Base-by-base conservation (phyloP, 208 protist species). In the Crithidia thermophila region DNA sequence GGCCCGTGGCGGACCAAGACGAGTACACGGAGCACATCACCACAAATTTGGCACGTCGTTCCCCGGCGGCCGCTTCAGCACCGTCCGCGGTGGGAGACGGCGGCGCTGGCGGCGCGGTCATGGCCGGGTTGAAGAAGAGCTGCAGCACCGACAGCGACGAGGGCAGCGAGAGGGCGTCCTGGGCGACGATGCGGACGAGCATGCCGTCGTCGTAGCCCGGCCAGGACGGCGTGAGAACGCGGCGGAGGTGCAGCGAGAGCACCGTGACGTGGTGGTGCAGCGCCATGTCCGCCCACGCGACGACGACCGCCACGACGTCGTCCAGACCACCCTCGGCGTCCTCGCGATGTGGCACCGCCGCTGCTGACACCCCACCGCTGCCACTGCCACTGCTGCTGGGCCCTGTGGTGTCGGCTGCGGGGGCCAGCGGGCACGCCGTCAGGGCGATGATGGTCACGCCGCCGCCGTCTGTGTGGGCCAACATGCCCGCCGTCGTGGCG, bases 111-210 rank as follows among this genome's bases (percentile, higher is more conserved):
- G 45, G 2, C 3, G 52, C 55, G n/a, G 63, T 60, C 30, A 62
- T 52, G 11, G 39, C 56, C 6, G 31, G 55, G 43, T 61, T 46
- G 47, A 65, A 55, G 33, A 85, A 84, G n/a, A 81, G 67, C 14
- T 72, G 73, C 33, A 79, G 73, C 3, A 80, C 63, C 18, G 36
- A 52, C 33, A 67, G 62, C 43, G 20, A 31, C 1, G 67, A 37
- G 13, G 27, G 42, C 60, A 69, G 71, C 18, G 81, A 74, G n/a
- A 87, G 66, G 0, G 80, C 75, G 23, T 77, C 72, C 27, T 75
- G 76, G 8, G 64, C 40, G 4, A 71, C 56, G 11, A 73, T 21
- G 2, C 70, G 69, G 27, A 72, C 74, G 11, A 67, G 52, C 33
- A 27, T 20, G 10, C 51, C 50, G 13, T 74, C 43, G 20, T 6